Percentiles rank a stretch among this genome's conserved stretches.
Conservation (phyloP, 495 filamentous ascomycete species). For the Penicillium waksmanii region DNA sequence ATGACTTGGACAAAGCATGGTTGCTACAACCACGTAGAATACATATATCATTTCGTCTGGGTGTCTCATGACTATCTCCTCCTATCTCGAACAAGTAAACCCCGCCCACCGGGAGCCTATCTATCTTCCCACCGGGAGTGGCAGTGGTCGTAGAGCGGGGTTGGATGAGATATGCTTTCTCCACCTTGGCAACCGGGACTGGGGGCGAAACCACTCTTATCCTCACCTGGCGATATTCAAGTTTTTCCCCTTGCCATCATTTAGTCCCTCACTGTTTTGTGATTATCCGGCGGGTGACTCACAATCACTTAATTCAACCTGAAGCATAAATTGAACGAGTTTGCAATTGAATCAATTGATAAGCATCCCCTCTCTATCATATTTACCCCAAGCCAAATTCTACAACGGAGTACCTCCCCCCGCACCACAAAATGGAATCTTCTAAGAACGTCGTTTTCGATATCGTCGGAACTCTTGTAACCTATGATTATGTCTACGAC, state of each 20-base stretch:
- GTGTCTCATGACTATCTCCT: constrained; percentile 1
- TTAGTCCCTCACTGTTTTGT: too few species aligned
- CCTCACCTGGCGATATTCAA: background rate
- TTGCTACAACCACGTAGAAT: background rate
- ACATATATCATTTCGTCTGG: background rate
- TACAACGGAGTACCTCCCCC: background rate
- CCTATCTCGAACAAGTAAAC: too few species aligned
- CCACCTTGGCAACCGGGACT: background rate
- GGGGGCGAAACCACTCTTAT: background rate
- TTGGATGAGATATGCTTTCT: background rate
- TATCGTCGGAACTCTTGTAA: constrained; percentile 44
- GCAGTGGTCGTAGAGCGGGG: constrained; percentile 4
- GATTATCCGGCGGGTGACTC: constrained; percentile 1
- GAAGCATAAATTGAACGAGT: background rate
- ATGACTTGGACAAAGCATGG: background rate
- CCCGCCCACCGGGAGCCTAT: constrained; percentile 1
- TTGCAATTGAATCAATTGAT: background rate
- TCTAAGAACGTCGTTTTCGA: constrained; percentile 47
- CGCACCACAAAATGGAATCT: constrained; percentile 17
- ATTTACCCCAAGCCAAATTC: background rate
- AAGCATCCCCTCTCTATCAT: background rate
- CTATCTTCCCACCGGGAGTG: constrained; percentile 15
- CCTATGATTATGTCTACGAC: constrained; percentile 36
- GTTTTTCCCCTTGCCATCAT: constrained; percentile 4
- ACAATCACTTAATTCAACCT: background rate